A percentile compares a stretch with the other conserved stretches of the same genome.
phyloP scores from a whole-genome alignment of 208 protist species.

The Acanthamoeba sp. region DNA sequence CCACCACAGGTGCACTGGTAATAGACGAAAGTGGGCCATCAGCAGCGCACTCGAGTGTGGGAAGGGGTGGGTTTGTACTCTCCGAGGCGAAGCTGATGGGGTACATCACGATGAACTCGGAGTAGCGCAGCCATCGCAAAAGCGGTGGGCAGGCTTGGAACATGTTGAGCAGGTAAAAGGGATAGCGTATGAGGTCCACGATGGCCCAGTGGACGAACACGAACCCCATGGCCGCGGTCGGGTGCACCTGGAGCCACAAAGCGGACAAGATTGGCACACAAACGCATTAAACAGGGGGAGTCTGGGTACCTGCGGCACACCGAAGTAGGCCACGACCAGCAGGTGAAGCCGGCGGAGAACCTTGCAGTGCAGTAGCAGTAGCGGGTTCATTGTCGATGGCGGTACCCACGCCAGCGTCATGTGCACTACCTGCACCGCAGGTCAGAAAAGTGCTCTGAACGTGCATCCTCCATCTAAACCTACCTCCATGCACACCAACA shows the following conservation, averaged over 20 bases:
- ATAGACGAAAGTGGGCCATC: not conserved
- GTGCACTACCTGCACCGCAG: too few relatives aligned
- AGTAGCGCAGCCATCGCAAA: conserved; percentile 17
- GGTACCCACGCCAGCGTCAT: not conserved
- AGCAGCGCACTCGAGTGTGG: not conserved
- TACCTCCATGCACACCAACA: conserved; percentile 21
- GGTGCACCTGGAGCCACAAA: not conserved
- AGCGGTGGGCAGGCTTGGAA: not conserved
- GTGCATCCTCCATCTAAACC: too few relatives aligned
- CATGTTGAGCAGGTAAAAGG: conserved; percentile 58
- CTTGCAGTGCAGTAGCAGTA: conserved; percentile 33
- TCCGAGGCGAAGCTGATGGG: conserved; percentile 56
- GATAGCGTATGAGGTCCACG: conserved; percentile 37
- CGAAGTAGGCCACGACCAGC: not conserved
- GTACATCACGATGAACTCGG: conserved; percentile 54
- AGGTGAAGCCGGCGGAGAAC: conserved; percentile 14
- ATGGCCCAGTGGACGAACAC: conserved; percentile 17
- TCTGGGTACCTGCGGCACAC: conserved; percentile 22
- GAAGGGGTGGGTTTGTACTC: not conserved
- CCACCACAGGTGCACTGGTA: conserved; percentile 43
- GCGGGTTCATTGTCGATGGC: conserved; percentile 10
- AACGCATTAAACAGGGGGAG: too few relatives aligned
- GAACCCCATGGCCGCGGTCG: not conserved
- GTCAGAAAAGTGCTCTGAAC: too few relatives aligned
- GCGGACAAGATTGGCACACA: not conserved